Base-by-base conservation (phyloP, 225 moss, liverwort and hornwort genomes). In the Takakia lepidozioides region DNA sequence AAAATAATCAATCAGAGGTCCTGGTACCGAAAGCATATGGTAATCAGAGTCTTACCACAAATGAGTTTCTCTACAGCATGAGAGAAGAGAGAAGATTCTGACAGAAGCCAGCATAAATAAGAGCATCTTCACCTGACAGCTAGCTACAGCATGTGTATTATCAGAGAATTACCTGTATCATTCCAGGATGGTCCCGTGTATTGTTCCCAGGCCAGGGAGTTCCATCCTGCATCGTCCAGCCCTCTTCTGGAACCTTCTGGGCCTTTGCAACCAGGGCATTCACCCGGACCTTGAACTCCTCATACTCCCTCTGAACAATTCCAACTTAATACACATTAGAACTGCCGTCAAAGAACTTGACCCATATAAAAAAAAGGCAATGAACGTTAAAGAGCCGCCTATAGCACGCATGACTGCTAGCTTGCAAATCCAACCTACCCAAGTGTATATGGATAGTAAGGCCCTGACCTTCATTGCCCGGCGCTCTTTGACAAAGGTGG, bases 191-290 rank as follows among this genome's bases (percentile, higher is more conserved):
- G 25, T 93, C 93, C 27, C 76, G 70, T 9, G 66, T 84, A 30
- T 89, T 89, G 69, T 93, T 93, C 3, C 93, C 93, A 1, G 93
- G 93, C 93, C 93, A 93, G 1, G 93, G 93, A 2, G 93, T 93
- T 16, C 93, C 93, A 38, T 93, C 93, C 52, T 93, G 93, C 93
- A 93, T 93, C 4, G 93, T 86, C 93, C 93, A 93, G 9, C 93
- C 93, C 8, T 93, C 93, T 29, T 93, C 93, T 1, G 93, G 93
- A 4, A 93, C 93, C 42, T 93, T 93, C 25, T 70, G 36, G 0
- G 93, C 89, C 42, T 86, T 86, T 0, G 93, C 93, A 10, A 93
- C 93, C 37, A 93, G 44, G 0, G 93, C 89, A 38, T 93, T 89
- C 19, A 93, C 83, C 0, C 93, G 86, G 8, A 93, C 93, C 57